phyloP scores from a whole-genome alignment of 1,284 basidiomycete species.

The Leccinum pachyderme region DNA sequence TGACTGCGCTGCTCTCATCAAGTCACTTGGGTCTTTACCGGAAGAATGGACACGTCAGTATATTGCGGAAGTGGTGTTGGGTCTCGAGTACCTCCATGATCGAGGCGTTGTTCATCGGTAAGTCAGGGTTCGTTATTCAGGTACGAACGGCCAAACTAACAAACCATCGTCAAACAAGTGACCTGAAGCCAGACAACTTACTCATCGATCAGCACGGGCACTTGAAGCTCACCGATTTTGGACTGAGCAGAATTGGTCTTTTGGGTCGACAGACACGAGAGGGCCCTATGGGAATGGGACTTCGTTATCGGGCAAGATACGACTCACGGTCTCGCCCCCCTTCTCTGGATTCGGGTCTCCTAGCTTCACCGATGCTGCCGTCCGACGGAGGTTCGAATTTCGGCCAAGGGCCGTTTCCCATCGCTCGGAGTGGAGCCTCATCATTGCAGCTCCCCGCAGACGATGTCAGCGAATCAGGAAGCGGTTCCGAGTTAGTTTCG shows the following conservation, averaged over 20 bases:
- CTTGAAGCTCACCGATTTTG: slow-evolving; percentile 97
- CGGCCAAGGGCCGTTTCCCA: slow-evolving; percentile 56
- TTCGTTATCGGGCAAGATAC: slow-evolving; percentile 55
- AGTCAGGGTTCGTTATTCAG: slow-evolving; percentile 29
- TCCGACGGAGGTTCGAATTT: slow-evolving; percentile 82
- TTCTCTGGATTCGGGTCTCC: slow-evolving; percentile 80
- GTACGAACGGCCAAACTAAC: slow-evolving; percentile 6
- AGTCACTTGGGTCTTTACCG: slow-evolving; percentile 88
- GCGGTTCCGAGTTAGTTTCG: slow-evolving; percentile 76
- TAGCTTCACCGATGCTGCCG: slow-evolving; percentile 68
- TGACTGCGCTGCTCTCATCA: slow-evolving; percentile 95
- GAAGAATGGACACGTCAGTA: slow-evolving; percentile 98
- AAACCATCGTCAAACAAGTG: slow-evolving; percentile 49
- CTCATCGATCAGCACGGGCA: slow-evolving; percentile 97
- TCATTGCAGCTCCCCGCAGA: slow-evolving; percentile 71
- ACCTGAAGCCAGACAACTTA: slow-evolving; percentile 97
- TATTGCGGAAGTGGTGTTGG: slow-evolving; percentile 93
- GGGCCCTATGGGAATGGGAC: slow-evolving; percentile 55
- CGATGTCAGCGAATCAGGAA: slow-evolving; percentile 76
- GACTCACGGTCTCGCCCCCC: slow-evolving; percentile 72
- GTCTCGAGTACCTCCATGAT: slow-evolving; percentile 92
- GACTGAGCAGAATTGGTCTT: slow-evolving; percentile 94
- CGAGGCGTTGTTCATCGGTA: slow-evolving; percentile 96
- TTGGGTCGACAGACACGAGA: slow-evolving; percentile 94
- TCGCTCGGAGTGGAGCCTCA: slow-evolving; percentile 57